Evolutionary conservation across 148 eudicot genomes (phyloP).

Genomic region (Camellia lanceoleosa): DNA sequence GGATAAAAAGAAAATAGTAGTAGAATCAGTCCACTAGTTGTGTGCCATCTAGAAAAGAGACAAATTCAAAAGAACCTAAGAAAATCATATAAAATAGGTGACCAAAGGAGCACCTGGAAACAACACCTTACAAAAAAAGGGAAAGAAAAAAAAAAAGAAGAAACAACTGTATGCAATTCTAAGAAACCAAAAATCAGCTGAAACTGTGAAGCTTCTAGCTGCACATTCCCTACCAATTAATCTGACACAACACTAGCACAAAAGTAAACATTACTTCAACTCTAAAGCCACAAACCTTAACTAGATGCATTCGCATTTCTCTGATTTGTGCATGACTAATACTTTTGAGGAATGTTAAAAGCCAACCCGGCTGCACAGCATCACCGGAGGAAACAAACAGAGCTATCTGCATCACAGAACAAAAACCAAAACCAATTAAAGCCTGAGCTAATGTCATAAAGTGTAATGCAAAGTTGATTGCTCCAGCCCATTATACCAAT

Average conservation of each 20-base stretch:
- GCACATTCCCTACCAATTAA: background rate
- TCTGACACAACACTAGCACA: background rate
- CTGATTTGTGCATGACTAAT: conserved; percentile 50
- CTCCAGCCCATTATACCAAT: background rate
- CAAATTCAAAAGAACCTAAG: background rate
- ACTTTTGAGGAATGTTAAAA: conserved; percentile 59
- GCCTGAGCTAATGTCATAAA: background rate
- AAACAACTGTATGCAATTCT: background rate
- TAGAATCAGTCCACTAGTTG: conserved; percentile 4
- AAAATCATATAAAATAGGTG: background rate
- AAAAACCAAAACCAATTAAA: conserved; percentile 11
- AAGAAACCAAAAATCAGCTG: background rate
- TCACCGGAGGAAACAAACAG: conserved; percentile 83
- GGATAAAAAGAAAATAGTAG: conserved; percentile 5
- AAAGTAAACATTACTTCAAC: background rate
- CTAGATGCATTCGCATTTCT: conserved; percentile 61
- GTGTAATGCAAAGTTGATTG: background rate
- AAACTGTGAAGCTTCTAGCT: conserved; percentile 5
- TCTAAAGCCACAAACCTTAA: conserved; percentile 59
- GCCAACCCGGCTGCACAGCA: conserved; percentile 86
- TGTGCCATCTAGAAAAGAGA: background rate
- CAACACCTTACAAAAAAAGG: background rate
- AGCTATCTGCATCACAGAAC: conserved; percentile 60
- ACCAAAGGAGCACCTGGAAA: background rate
- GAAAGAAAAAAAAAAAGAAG: background rate